Evolutionary conservation across 2,329 filamentous ascomycete species (phyloP).

Genomic region (Apiospora phragmitis): DNA sequence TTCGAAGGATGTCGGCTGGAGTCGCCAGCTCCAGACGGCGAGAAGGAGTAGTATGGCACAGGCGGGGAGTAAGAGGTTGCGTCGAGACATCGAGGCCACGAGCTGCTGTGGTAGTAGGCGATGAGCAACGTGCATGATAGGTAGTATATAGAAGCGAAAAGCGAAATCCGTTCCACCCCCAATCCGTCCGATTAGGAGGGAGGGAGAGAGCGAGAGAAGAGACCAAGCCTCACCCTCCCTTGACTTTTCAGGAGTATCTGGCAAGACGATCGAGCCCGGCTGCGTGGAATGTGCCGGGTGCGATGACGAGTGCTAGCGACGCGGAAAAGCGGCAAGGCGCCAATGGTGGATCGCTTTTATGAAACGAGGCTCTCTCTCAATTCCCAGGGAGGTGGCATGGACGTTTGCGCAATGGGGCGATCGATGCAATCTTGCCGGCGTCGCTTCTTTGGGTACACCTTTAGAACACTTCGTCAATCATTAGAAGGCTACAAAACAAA

Average conservation of each 20-base stretch:
- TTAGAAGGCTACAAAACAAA: not conserved
- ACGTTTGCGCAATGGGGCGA: not conserved
- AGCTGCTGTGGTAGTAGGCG: conserved; percentile 13
- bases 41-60: conserved; percentile 31
- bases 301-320: not conserved
- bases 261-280: not conserved
- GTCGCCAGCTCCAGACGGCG: conserved; percentile 29
- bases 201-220: not conserved
- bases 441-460: not conserved
- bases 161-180: not conserved
- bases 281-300: not conserved
- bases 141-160: not conserved
- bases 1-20: conserved; percentile 20
- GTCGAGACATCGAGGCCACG: conserved; percentile 32
- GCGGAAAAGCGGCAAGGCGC: conserved; percentile 6
- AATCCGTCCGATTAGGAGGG: not conserved
- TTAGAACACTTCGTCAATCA: not conserved
- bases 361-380: not conserved
- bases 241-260: not conserved
- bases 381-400: not conserved
- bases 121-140: not conserved
- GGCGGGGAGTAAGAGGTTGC: conserved; percentile 29
- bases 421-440: not conserved
- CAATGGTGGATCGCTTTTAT: not conserved
- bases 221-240: not conserved